phyloP scores from a whole-genome alignment of 2,329 filamentous ascomycete genomes.

The Leptosphaerulina australis region DNA sequence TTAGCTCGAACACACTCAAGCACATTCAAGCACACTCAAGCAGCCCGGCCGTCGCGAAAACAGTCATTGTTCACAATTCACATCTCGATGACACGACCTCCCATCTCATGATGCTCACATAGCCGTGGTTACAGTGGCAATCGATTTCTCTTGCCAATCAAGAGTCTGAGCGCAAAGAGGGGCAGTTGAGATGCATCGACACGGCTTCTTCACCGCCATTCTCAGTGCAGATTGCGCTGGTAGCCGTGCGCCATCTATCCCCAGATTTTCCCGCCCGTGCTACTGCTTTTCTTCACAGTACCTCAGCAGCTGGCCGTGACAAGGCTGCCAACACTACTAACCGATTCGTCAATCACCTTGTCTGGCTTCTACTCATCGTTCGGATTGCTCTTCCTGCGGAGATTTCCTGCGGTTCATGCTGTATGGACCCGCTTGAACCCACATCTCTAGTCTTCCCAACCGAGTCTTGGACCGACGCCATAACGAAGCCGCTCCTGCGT shows the following conservation, averaged over 20 bases:
- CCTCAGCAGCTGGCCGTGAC: conserved; percentile 12
- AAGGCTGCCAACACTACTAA: conserved; percentile 12
- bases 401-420: conserved; percentile 15
- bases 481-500: conserved; percentile 33
- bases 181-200: conserved; percentile 27
- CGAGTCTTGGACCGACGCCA: conserved; percentile 41
- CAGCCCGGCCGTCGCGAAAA: conserved; percentile 41
- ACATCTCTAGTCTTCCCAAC: conserved; percentile 20
- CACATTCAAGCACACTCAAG: conserved; percentile 30
- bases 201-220: conserved; percentile 30
- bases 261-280: conserved; percentile 32
- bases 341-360: conserved; percentile 12
- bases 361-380: conserved; percentile 11
- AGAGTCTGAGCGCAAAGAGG: conserved; percentile 23
- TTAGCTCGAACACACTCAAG: conserved; percentile 22
- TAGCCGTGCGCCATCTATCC: conserved; percentile 37
- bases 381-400: conserved; percentile 14
- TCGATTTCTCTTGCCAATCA: conserved; percentile 9
- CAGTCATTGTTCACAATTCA: conserved; percentile 12
- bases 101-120: conserved; percentile 1
- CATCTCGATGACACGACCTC: background rate
- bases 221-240: conserved; percentile 32
- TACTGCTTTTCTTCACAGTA: conserved; percentile 23
- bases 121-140: conserved; percentile 12
- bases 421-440: conserved; percentile 15